Base-by-base conservation (phyloP, 306 rosid species). In the Vigna unguiculata region DNA sequence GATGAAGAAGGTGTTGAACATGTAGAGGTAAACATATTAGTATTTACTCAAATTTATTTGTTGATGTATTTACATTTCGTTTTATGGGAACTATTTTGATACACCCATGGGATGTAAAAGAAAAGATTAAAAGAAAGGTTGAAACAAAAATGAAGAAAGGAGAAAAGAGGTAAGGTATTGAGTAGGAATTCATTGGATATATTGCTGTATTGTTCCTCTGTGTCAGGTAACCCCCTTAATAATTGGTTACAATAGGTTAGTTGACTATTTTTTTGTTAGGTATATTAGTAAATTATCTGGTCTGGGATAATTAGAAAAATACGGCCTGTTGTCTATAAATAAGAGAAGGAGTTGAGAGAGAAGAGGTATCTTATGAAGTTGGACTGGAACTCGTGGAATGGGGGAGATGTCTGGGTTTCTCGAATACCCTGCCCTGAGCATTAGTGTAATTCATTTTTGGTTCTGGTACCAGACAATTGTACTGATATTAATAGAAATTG, bases 1-100 rank as follows among this genome's bases (percentile, higher is more conserved):
- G 99, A 96, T 69, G 99, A 96, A 85, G 97, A 87, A 6, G 97
- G 98, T 19, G 87, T 72, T 9, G 98, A 96, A 86, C 98, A 90
- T 59, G 93, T 96, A 30, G 96, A 96, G 99, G 99, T 95, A 77
- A 38, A 21, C n/a, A 49, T 71, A 7, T 62, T 7, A 11, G 43
- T 28, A 71, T 43, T 34, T 71, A 20, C 52, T 70, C 40, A 70
- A 71, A 81, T 69, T 69, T 71, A 45, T 32, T 14, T 54, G 25
- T 72, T 15, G 52, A 24, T 65, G 24, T 16, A 28, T 58, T 16
- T 34, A 0, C 54, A 43, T 30, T 77, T 58, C 46, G 41, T 43
- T 77, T 53, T 54, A 25, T 65, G 13, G n/a, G 34, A 38, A 38
- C 24, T 59, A 65, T 49, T 49, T 71, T 58, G 57, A 28, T 59